phyloP scores from a whole-genome alignment of 192 early-diverging fungal genomes.

The Coemansia sp. region DNA sequence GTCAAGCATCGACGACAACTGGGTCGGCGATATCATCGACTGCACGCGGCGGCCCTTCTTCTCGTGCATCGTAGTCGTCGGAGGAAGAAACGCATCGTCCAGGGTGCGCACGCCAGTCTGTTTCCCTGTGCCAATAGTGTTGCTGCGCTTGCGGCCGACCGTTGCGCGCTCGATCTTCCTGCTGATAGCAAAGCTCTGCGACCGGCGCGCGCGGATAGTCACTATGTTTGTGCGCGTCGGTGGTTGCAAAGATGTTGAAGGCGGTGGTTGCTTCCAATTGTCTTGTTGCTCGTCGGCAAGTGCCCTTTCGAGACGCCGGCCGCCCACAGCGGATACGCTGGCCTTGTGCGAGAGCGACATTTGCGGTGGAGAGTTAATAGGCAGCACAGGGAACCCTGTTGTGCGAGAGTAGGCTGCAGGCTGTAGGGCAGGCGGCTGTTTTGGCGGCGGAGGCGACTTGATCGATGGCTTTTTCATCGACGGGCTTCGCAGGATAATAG shows the following conservation, averaged over 20 bases:
- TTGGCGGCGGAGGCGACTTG: slow-evolving; percentile 18
- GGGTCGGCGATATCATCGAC: slow-evolving; percentile 30
- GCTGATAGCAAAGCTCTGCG: slow-evolving; percentile 41
- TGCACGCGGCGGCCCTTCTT: slow-evolving; percentile 31
- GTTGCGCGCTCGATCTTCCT: slow-evolving; percentile 34
- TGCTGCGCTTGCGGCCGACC: slow-evolving; percentile 35
- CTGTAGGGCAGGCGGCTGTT: not conserved
- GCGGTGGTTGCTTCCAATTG: not conserved
- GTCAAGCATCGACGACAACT: not conserved
- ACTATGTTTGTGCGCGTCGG: slow-evolving; percentile 14
- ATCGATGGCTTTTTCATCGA: slow-evolving; percentile 28
- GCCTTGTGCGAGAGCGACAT: slow-evolving; percentile 39
- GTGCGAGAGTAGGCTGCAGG: not conserved
- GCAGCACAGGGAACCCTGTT: slow-evolving; percentile 10
- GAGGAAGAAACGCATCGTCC: slow-evolving; percentile 7
- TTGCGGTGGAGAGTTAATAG: slow-evolving; percentile 19
- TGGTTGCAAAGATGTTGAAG: too few species aligned
- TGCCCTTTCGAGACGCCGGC: slow-evolving; percentile 8
- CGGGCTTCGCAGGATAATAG: slow-evolving; percentile 49
- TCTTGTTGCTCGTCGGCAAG: not conserved
- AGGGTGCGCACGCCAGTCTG: slow-evolving; percentile 18
- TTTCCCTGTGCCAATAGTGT: slow-evolving; percentile 42
- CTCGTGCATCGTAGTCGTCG: slow-evolving; percentile 1
- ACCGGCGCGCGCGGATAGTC: slow-evolving; percentile 42
- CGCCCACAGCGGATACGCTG: slow-evolving; percentile 46